Base-by-base conservation (phyloP, 768 basidiomycete species). In the Suillus variegatus region DNA sequence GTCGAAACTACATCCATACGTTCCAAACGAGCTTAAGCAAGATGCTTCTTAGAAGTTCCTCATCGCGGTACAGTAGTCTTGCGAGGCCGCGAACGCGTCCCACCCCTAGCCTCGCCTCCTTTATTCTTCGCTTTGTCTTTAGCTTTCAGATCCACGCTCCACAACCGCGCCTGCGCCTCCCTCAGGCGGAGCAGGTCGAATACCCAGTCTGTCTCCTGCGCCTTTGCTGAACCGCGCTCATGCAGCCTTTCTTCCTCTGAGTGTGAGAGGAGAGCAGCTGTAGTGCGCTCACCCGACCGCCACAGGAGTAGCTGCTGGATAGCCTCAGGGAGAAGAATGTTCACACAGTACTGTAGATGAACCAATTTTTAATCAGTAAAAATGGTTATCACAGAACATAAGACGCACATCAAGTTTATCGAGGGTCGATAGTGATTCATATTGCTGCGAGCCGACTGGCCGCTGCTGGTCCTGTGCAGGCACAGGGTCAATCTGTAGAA, bases 221-320 rank as follows among this genome's bases (percentile, higher is more conserved):
- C 75, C 61, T 87, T 78, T 66, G 75, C 77, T 62, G 77, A 67
- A 35, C 86, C 89, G 41, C 83, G 68, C 22, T 77, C 75, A 69
- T 86, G 86, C 25, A 94, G 71, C 58, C 73, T 75, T 66, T 78
- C 73, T 75, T 94, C 92, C 60, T 90, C 86, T 43, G 80, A 79
- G 0, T 72, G 70, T 3, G 84, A 75, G 13, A 90, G 81, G 12
- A 91, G 76, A 5, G 79, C 77, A 7, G 80, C 49, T 0, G 83
- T 82, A 1, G 74, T 81, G 35, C 92, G 89, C 43, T 82, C 75
- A 1, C 88, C 90, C 18, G 78, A 78, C 13, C 90, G 85, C 89
- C 91, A 93, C 16, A 92, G 76, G n/a, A 91, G 79, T 10, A 94
- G 80, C 70, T 94, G 92, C 51, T 88, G 79, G 47, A 91, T 80